Conservation (phyloP, 495 filamentous ascomycete genomes). For the Xeromyces bisporus region DNA sequence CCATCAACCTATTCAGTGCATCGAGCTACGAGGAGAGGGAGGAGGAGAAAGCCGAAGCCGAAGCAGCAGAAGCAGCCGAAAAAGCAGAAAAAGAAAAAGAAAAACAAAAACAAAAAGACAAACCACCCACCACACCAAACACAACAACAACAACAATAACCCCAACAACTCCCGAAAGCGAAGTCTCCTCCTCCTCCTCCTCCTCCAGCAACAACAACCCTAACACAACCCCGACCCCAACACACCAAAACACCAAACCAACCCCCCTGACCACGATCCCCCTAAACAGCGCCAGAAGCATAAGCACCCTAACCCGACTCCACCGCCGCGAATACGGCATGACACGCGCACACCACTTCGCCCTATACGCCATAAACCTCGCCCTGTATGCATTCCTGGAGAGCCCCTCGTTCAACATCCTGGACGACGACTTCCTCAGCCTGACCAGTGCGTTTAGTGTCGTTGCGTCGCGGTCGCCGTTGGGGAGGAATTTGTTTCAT, state of each 20-base stretch:
- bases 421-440: slow-evolving; percentile 22
- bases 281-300: slow-evolving; percentile 16
- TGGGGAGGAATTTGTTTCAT: slow-evolving; percentile 25
- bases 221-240: no score
- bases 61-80: slow-evolving; percentile 12
- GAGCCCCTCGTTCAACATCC: slow-evolving; percentile 17
- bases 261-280: slow-evolving; percentile 9
- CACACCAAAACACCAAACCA: no score
- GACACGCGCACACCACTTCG: slow-evolving; percentile 25
- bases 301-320: slow-evolving; percentile 17
- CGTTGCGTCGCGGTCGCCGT: slow-evolving; percentile 21
- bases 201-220: background rate
- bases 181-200: background rate
- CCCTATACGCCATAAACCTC: slow-evolving; percentile 29
- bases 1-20: slow-evolving; percentile 25
- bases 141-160: slow-evolving; percentile 5
- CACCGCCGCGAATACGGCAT: slow-evolving; percentile 24
- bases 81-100: no score
- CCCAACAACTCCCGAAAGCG: background rate
- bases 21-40: slow-evolving; percentile 6
- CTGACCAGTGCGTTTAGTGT: slow-evolving; percentile 22
- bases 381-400: slow-evolving; percentile 26
- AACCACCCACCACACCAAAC: slow-evolving; percentile 11
- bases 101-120: no score
- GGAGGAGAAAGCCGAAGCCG: slow-evolving; percentile 5